These are phyloP conservation scores for Neurospora intermedia DNA, from an alignment of 495 filamentous ascomycete species.

Conservation along the genomic window DNA sequence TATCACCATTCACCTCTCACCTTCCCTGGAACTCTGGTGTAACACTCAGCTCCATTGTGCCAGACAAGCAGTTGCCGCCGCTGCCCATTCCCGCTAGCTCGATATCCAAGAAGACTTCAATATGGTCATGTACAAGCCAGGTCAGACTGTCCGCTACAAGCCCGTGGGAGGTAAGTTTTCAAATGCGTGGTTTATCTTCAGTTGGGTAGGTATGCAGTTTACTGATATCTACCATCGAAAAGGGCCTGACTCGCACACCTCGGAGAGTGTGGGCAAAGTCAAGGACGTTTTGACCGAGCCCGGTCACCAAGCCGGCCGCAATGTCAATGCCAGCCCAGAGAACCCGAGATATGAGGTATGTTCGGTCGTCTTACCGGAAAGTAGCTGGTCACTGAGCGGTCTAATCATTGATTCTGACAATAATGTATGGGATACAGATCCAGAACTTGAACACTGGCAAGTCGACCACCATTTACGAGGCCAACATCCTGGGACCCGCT, in stretches of 20 bases:
- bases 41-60: neutral
- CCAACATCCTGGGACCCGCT: conserved; percentile 26
- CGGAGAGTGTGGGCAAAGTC: conserved; percentile 30
- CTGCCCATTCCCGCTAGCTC: neutral
- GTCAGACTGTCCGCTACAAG: conserved; percentile 31
- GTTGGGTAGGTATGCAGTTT: neutral
- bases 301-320: conserved; percentile 28
- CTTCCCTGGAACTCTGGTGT: neutral
- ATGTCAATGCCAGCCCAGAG: conserved; percentile 28
- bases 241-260: conserved; percentile 30
- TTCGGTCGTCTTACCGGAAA: neutral
- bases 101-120: neutral
- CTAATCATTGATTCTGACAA: neutral
- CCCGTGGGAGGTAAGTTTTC: conserved; percentile 25
- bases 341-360: conserved; percentile 33
- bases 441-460: conserved; percentile 34
- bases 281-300: conserved; percentile 29
- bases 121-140: conserved; percentile 12
- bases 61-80: neutral
- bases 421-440: conserved; percentile 16
- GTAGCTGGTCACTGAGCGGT: neutral
- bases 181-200: neutral
- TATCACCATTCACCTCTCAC: neutral
- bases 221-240: neutral
- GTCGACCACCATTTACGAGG: conserved; percentile 28